Conservation (phyloP, 169 alveolate species). For the Plasmodium malariae region DNA sequence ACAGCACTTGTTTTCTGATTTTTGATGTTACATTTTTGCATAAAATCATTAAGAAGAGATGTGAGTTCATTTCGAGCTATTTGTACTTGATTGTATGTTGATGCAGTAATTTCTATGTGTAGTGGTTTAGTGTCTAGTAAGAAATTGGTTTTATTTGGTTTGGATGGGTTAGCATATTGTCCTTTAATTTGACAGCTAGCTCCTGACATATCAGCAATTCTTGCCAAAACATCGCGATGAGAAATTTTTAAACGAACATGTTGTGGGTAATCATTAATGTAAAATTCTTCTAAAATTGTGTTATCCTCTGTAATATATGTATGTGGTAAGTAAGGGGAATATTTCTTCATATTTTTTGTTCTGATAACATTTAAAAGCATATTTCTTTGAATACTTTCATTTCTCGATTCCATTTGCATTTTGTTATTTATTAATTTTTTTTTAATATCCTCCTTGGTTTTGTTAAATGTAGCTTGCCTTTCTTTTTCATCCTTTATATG, state of each 20-base stretch:
- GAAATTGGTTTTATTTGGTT: conserved; percentile 76
- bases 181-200: conserved; percentile 90
- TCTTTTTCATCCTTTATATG: conserved; percentile 53
- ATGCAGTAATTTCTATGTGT: conserved; percentile 89
- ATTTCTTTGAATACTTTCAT: conserved; percentile 61
- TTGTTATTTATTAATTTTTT: conserved; percentile 31
- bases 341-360: conserved; percentile 48
- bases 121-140: conserved; percentile 84
- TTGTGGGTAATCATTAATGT: conserved; percentile 93
- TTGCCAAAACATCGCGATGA: conserved; percentile 88
- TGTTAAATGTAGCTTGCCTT: conserved; percentile 64
- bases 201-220: conserved; percentile 88
- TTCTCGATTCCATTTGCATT: conserved; percentile 10
- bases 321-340: conserved; percentile 61
- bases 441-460: conserved; percentile 55
- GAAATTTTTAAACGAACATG: conserved; percentile 90
- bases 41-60: conserved; percentile 18
- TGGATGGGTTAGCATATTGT: conserved; percentile 84
- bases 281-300: conserved; percentile 90
- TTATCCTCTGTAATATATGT: conserved; percentile 85
- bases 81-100: conserved; percentile 88
- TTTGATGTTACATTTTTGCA: conserved; percentile 34
- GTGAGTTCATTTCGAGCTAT: conserved; percentile 85
- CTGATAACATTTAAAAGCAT: conserved; percentile 35
- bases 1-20: background rate